These are phyloP conservation scores for Apophysomyces elegans DNA, from an alignment of 371 early-diverging fungal species.

Conservation along the genomic window DNA sequence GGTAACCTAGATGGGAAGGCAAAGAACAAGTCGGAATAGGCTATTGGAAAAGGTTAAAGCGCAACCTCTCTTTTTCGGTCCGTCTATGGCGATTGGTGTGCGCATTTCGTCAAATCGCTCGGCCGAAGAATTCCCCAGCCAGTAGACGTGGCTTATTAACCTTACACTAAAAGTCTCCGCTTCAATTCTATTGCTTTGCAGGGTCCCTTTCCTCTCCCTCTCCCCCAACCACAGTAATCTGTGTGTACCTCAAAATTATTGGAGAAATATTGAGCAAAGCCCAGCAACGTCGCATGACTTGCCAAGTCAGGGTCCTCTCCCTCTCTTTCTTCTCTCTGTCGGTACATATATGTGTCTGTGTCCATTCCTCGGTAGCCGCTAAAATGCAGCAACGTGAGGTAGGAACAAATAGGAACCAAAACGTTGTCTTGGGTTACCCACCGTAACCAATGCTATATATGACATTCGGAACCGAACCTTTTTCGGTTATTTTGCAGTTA, in stretches of 20 bases:
- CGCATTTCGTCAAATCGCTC: neutral
- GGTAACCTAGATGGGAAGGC: too few relatives aligned
- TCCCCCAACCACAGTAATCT: too few relatives aligned
- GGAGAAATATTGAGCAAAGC: neutral
- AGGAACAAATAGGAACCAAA: too few relatives aligned
- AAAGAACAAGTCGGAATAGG: too few relatives aligned
- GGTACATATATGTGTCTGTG: neutral
- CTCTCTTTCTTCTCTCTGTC: neutral
- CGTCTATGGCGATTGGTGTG: too few relatives aligned
- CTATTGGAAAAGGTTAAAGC: neutral
- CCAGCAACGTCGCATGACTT: neutral
- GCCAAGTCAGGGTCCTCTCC: neutral
- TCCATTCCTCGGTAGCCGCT: too few relatives aligned
- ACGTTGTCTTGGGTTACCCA: too few relatives aligned
- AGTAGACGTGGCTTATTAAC: too few relatives aligned
- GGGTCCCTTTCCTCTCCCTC: too few relatives aligned
- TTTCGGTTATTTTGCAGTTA: neutral
- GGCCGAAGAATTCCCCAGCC: neutral
- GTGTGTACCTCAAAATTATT: neutral
- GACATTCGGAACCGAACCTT: conserved; percentile 1
- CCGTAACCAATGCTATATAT: neutral
- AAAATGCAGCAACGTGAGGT: too few relatives aligned
- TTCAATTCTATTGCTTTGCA: neutral
- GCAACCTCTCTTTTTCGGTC: too few relatives aligned
- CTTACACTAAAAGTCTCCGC: neutral